Base-by-base conservation (phyloP, 2,329 filamentous ascomycete species). In the Trichoderma brevicompactum region DNA sequence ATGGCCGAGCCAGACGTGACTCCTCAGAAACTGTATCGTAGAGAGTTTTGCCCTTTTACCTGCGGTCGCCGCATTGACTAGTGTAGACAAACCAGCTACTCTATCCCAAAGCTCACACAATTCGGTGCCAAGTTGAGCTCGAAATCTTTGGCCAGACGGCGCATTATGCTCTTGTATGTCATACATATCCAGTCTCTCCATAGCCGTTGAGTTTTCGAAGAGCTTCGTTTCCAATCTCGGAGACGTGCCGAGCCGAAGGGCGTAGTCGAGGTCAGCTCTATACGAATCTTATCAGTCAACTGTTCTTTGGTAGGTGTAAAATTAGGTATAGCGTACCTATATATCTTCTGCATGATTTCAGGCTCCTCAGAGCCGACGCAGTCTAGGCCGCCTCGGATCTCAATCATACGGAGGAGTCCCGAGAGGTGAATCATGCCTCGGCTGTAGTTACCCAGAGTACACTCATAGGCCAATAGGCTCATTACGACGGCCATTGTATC, bases 11-110 rank as follows among this genome's bases (percentile, higher is more conserved):
- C 53, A 56, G 53, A 56, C 12, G 5, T 56, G 40, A 5, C 23
- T 56, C 40, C 53, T 43, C 9, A 56, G 17, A 44, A 56, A 56
- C 8, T 56, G 23, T 12, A 9, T 1, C 2, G 12, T 43, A 7
- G 53, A n/a, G 17, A 56, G 34, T 2, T 56, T 56, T 23, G 53
- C n/a, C 5, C 53, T 19, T 44, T 56, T 7, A 7, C 28, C 40
- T 28, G 53, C 23, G 15, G 19, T 56, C 23, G 53, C 53, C 38
- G 43, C 53, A 43, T 56, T 56, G 34, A 56, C 53, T 3, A 56
- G 1, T 15, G n/a, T 44, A 12, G 53, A 56, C 23, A 56, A 32
- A 7, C 1, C 53, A 17, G 23, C 19, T 15, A 41, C 53, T 3
- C 17, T 12, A 5, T 56, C 10, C 53, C 53, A 56, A 5, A 56